Evolutionary conservation across 257 asterid genomes (phyloP).

Genomic region (Henckelia pumila): DNA sequence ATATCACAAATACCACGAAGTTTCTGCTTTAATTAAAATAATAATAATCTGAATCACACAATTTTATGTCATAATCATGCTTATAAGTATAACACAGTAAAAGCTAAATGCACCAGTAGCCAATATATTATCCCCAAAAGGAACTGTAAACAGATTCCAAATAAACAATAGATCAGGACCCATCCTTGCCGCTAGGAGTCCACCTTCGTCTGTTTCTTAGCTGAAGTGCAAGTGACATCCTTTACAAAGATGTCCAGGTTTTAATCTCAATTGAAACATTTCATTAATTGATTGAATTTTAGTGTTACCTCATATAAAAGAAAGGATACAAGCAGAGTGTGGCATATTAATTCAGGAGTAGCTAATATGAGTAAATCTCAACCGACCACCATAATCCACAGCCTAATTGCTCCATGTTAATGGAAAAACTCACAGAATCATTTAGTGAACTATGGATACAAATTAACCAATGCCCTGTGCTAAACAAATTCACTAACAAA

Average conservation of each 20-base stretch:
- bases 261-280: not conserved
- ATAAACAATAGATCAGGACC: constrained; percentile 10
- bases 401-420: constrained; percentile 2
- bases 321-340: not conserved
- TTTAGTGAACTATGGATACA: constrained; percentile 14
- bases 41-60: constrained; percentile 3
- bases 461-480: constrained; percentile 14
- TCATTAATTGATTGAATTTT: not conserved
- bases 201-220: not conserved
- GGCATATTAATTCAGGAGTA: constrained; percentile 4
- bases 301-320: not conserved
- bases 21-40: constrained; percentile 13
- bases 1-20: constrained; percentile 6
- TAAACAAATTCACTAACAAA: constrained; percentile 8
- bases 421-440: constrained; percentile 17
- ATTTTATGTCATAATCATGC: constrained; percentile 8
- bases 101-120: constrained; percentile 17
- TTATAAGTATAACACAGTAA: constrained; percentile 14
- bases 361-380: not conserved
- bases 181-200: not conserved
- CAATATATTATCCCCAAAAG: not conserved
- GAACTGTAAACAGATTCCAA: not conserved
- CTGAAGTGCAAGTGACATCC: constrained; percentile 1
- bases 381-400: constrained; percentile 1
- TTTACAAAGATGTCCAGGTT: not conserved